Evolutionary conservation across 768 basidiomycete genomes (phyloP), one percentile per base, ranked within the genome.

Genomic region (Phlebiopsis flavidoalba): DNA sequence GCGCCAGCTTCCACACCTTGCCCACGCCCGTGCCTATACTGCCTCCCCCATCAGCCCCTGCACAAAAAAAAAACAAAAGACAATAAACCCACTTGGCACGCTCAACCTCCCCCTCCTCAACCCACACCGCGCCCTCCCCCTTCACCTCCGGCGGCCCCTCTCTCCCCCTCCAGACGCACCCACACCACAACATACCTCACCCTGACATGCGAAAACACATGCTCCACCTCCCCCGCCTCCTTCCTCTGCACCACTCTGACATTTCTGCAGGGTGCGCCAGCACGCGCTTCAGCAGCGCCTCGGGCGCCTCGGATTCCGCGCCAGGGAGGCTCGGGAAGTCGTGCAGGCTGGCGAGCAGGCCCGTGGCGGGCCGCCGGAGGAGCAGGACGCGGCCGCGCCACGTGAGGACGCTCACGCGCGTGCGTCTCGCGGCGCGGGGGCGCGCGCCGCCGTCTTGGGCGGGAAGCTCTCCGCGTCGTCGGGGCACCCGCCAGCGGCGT

Each of bases 151-250:
- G n/a, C 73, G n/a, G n/a, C 76, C 12, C 69, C 64, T 19, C 71
- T 68, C 15, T 84, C 85, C 22, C 88, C 87, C 65, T 83, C 79
- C 46, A 91, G 63, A 26, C 88, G 63, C 37, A 88, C 83, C 88
- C 88, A 90, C 64, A 87, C 84, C 17, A 83, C 79, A 60, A 85
- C 81, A 69, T 90, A 95, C 12, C 90, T 94, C 77, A 95, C 93
- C 66, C 78, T 85, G 69, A 95, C 91, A 70, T 98, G 95, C 8
- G 91, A 93, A 74, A 97, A 97, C 51, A 93, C 76, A 68, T 96
- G 94, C 3, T 86, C 60, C 40, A 95, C 84, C 61, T 88, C 81
- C 11, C 87, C 87, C 21, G 77, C 83, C 19, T 80, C 75, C 59
- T 75, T 74, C 57, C 86, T 75, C 60, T 77, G 74, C 43, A 74